phyloP scores from a whole-genome alignment of 345 rosid genomes.

The Salix suchowensis region DNA sequence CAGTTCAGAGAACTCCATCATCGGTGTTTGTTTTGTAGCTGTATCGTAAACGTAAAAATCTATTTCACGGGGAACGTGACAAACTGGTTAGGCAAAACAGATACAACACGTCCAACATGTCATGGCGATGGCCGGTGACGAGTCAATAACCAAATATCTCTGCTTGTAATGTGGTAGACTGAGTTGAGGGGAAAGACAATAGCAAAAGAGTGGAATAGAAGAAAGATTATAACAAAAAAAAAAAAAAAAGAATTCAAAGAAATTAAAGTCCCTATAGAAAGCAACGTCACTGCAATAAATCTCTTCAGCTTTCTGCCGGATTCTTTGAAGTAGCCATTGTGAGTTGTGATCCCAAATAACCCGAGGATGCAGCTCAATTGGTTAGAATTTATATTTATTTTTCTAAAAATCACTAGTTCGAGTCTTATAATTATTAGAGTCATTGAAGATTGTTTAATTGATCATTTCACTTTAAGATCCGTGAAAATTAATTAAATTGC shows the following conservation, averaged over 20 bases:
- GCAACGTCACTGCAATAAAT: neutral
- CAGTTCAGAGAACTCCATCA: neutral
- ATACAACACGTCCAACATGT: neutral
- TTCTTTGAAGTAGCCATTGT: neutral
- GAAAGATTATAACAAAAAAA: neutral
- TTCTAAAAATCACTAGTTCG: too few species aligned
- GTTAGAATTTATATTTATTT: too few species aligned
- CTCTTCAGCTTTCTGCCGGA: neutral
- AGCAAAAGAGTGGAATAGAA: neutral
- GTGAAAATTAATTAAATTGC: too few species aligned
- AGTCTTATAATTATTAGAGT: too few species aligned
- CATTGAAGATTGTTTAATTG: too few species aligned
- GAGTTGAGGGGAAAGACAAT: neutral
- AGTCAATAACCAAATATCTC: neutral
- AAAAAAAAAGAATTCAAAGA: neutral
- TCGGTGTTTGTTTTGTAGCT: neutral
- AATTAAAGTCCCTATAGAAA: neutral
- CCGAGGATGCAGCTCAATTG: too few species aligned
- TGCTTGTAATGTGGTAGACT: neutral
- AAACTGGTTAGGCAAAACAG: neutral
- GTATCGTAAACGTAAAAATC: neutral
- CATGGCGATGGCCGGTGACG: neutral
- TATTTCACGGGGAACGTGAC: neutral
- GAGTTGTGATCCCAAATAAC: neutral
- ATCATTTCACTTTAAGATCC: too few species aligned